phyloP scores from a whole-genome alignment of 2,329 filamentous ascomycete genomes.

The Alternaria arbusti region DNA sequence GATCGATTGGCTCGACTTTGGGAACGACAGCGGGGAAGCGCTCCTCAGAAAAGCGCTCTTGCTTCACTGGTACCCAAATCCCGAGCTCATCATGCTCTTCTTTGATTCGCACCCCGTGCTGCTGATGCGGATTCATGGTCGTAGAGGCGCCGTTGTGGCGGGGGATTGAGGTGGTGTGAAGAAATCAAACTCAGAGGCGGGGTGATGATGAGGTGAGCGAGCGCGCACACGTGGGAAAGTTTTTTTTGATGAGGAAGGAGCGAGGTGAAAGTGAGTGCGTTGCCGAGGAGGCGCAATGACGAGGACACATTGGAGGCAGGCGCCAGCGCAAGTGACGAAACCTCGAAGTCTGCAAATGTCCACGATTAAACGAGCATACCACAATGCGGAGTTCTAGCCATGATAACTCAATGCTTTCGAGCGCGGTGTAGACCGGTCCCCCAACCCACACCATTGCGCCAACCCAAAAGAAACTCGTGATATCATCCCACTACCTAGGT shows the following conservation, averaged over 20 bases:
- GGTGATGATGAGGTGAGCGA: too few species aligned
- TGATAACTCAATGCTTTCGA: rapidly evolving
- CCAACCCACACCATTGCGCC: background rate
- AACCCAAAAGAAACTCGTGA: background rate
- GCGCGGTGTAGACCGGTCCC: background rate
- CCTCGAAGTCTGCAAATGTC: background rate
- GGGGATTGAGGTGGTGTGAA: too few species aligned
- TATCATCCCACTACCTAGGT: background rate
- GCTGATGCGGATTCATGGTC: background rate
- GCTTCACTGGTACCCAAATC: background rate
- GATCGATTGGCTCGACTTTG: background rate
- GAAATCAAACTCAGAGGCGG: too few species aligned
- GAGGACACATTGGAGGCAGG: too few species aligned
- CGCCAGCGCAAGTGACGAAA: too few species aligned
- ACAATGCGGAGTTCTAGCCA: rapidly evolving
- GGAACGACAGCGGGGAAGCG: background rate
- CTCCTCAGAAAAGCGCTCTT: background rate
- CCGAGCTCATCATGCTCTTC: background rate
- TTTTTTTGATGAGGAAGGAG: background rate
- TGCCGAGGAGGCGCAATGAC: background rate
- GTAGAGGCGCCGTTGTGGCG: background rate
- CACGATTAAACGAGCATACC: too few species aligned
- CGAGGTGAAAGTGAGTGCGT: background rate
- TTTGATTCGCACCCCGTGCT: rapidly evolving
- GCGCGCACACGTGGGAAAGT: too few species aligned